Conservation (phyloP, 1,284 basidiomycete genomes). For the Rugosomyces carneus region DNA sequence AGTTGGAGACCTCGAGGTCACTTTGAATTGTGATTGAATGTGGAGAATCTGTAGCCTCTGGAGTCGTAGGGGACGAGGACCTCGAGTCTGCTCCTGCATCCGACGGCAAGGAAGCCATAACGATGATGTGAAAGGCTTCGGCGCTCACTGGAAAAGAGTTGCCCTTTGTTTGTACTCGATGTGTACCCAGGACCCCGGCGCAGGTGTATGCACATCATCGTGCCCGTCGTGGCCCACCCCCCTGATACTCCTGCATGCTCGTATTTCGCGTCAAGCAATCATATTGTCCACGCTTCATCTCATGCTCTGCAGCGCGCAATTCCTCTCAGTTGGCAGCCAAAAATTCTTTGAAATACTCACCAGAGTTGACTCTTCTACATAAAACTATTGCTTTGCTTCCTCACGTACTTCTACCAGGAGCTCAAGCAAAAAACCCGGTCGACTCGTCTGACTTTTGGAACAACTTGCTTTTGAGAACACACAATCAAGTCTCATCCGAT, state of each 20-base stretch:
- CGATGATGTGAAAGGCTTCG: slow-evolving; percentile 4
- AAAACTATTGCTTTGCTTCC: slow-evolving; percentile 36
- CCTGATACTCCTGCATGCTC: too few relatives aligned
- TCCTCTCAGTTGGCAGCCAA: not conserved
- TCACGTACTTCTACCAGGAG: slow-evolving; percentile 25
- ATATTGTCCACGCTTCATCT: slow-evolving; percentile 1
- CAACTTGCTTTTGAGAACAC: slow-evolving; percentile 29
- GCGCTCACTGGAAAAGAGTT: slow-evolving; percentile 5
- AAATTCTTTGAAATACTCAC: slow-evolving; percentile 6
- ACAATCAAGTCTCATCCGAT: slow-evolving; percentile 27
- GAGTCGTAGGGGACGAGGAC: slow-evolving; percentile 64
- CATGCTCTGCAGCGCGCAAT: not conserved
- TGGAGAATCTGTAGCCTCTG: slow-evolving; percentile 51
- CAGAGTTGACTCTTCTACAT: slow-evolving; percentile 31
- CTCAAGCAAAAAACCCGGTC: slow-evolving; percentile 3
- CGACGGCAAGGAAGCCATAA: slow-evolving; percentile 52
- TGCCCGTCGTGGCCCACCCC: too few relatives aligned
- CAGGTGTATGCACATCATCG: too few relatives aligned
- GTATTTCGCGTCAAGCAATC: slow-evolving; percentile 13
- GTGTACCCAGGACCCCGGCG: slow-evolving; percentile 8
- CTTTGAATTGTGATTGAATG: slow-evolving; percentile 44
- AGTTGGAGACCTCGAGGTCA: slow-evolving; percentile 43
- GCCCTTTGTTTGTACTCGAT: slow-evolving; percentile 9
- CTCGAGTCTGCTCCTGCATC: slow-evolving; percentile 54
- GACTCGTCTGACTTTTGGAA: slow-evolving; percentile 32